Base-by-base conservation (phyloP, 192 early-diverging fungal species). In the Diversispora epigaea region DNA sequence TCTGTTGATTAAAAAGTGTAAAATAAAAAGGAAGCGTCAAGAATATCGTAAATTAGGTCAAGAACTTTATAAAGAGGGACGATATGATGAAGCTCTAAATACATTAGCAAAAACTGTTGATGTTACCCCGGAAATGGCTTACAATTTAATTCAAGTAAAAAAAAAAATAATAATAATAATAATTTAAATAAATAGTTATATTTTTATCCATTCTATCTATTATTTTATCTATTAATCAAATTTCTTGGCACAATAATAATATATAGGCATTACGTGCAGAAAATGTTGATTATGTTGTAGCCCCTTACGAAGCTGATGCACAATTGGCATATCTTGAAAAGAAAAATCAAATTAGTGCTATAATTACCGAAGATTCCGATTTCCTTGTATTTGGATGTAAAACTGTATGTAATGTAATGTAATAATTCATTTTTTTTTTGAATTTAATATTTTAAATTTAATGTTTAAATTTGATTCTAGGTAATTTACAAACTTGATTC, bases 301-400 rank as follows among this genome's bases (percentile, higher is more conserved):
- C 98, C 3, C 98, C 98, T 0, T 99, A 95, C 73, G 98, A 99
- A 79, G 98, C 98, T 0, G 98, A 99, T 75, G 93, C 96, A 8
- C 98, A 99, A 80, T 80, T 99, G 56, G 92, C 93, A 0, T 98
- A 86, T 73, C 80, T 99, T 14, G 88, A 92, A 46, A 80, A 86
- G 9, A 79, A 74, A 21, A 90, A 90, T 2, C 17, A 91, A 11
- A 90, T 95, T 9, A 71, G 85, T 17, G 96, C 94, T 6, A 85
- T 94, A 12, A 87, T 99, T 11, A 95, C 96, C 0, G 96, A 98
- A 80, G 98, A 99, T 82, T 96, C 95, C 6, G 98, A 99, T 80
- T 72, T 99, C 44, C 78, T 99, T 2, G 93, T 91, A 10, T 98
- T 96, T 90, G 98, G 95, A 0, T 95, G 95, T 77, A 76, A 84